These are phyloP conservation scores for Mrakia frigida DNA, from an alignment of 768 basidiomycete species.

Conservation along the genomic window DNA sequence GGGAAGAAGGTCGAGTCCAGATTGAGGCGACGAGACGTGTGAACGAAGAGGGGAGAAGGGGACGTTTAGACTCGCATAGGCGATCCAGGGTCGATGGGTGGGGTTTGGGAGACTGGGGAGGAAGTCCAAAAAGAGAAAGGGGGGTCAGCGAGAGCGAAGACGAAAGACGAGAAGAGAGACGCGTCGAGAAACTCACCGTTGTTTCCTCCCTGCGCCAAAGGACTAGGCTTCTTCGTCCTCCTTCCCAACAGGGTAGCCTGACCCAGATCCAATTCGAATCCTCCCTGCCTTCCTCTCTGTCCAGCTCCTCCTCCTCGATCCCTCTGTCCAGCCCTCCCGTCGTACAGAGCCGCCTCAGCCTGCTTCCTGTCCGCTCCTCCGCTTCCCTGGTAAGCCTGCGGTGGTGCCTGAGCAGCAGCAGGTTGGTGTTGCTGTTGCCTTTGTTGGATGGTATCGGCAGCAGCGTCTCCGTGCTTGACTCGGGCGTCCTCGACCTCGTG, in stretches of 20 bases:
- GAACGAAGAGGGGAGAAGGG: not conserved
- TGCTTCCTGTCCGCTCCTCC: conserved; percentile 48
- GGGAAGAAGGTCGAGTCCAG: too few species aligned
- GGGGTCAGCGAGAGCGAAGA: not conserved
- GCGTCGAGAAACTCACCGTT: conserved; percentile 4
- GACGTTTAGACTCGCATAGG: conserved; percentile 21
- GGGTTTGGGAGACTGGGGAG: not conserved
- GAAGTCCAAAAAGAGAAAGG: not conserved
- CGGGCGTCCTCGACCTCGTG: conserved; percentile 52
- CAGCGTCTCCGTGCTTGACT: conserved; percentile 47
- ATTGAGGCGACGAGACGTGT: too few species aligned
- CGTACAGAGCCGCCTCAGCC: conserved; percentile 52
- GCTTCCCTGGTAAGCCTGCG: conserved; percentile 45
- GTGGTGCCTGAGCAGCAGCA: conserved; percentile 34
- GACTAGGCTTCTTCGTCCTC: conserved; percentile 29
- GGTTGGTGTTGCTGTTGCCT: conserved; percentile 39
- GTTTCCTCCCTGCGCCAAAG: conserved; percentile 16
- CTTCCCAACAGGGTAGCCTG: conserved; percentile 63
- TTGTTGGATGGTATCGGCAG: conserved; percentile 46
- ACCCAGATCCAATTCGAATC: conserved; percentile 81
- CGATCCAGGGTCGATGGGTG: conserved; percentile 11
- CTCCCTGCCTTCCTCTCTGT: conserved; percentile 36
- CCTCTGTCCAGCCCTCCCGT: conserved; percentile 66
- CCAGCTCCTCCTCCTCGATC: conserved; percentile 50
- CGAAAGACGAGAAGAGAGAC: not conserved